A percentile compares a stretch with the other conserved stretches of the same genome.
Evolutionary conservation across 345 rosid genomes (phyloP).

Genomic region (Dipteronia sinensis): DNA sequence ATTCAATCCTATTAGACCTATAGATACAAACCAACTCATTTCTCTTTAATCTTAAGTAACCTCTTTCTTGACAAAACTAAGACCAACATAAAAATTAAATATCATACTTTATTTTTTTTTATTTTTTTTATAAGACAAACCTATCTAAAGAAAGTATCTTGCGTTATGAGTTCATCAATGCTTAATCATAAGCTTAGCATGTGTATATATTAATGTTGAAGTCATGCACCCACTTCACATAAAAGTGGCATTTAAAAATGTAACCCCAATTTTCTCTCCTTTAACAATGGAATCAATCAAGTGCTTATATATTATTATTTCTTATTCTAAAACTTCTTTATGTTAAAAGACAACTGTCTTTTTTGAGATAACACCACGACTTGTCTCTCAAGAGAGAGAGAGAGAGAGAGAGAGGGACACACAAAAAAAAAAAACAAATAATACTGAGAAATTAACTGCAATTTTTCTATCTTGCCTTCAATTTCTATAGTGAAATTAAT

Average conservation of each 20-base stretch:
- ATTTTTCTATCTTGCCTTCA: background rate
- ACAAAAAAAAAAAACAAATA: conserved; percentile 4
- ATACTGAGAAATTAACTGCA: conserved; percentile 23
- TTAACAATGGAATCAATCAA: conserved; percentile 14
- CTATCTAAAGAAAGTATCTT: too few relatives aligned
- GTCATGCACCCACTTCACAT: conserved; percentile 27
- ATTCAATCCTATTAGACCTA: conserved; percentile 6
- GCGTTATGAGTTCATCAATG: background rate
- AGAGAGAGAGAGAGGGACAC: conserved; percentile 4
- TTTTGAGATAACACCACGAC: conserved; percentile 31
- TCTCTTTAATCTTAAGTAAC: conserved; percentile 30
- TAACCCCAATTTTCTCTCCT: conserved; percentile 7
- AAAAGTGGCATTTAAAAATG: conserved; percentile 12
- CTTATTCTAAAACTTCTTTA: conserved; percentile 23
- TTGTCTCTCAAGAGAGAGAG: conserved; percentile 21
- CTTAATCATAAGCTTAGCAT: background rate
- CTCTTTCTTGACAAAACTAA: conserved; percentile 7
- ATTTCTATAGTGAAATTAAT: background rate
- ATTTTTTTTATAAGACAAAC: background rate
- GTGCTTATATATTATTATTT: background rate
- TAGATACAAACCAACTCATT: conserved; percentile 35
- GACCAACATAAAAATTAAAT: conserved; percentile 3
- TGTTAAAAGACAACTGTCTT: conserved; percentile 41
- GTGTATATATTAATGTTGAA: background rate
- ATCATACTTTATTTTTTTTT: background rate